Evolutionary conservation across 2,329 filamentous ascomycete species (phyloP).

Genomic region (Neofusicoccum cordaticola): DNA sequence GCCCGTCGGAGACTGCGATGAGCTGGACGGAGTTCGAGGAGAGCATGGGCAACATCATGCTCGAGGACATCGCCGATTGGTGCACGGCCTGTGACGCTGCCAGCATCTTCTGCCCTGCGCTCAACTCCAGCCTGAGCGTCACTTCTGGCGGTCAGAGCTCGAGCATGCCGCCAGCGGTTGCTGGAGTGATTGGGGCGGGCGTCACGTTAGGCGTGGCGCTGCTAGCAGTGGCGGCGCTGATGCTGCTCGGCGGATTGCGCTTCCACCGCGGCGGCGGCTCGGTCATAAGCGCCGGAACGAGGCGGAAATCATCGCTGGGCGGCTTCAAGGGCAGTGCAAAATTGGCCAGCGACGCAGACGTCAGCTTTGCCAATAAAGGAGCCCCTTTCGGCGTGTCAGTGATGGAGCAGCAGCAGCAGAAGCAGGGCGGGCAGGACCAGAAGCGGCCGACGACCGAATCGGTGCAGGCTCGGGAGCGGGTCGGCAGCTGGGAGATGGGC

Average conservation of each 20-base stretch:
- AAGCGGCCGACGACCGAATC: constrained; percentile 29
- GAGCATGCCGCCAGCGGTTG: constrained; percentile 41
- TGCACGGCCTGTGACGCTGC: constrained; percentile 48
- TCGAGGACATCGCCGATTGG: constrained; percentile 51
- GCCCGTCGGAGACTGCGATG: constrained; percentile 44
- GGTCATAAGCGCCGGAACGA: constrained; percentile 20
- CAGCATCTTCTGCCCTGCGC: constrained; percentile 51
- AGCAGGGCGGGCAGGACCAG: constrained; percentile 19
- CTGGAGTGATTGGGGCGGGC: constrained; percentile 56
- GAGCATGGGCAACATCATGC: constrained; percentile 43
- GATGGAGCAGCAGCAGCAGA: constrained; percentile 29
- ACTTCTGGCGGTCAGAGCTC: background rate
- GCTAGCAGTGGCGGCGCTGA: constrained; percentile 41
- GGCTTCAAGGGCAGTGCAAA: constrained; percentile 58
- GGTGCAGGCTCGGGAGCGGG: constrained; percentile 50
- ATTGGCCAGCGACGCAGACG: constrained; percentile 54
- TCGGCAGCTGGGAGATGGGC: constrained; percentile 58
- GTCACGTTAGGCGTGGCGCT: constrained; percentile 49
- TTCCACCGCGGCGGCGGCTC: constrained; percentile 37
- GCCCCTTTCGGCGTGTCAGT: constrained; percentile 4
- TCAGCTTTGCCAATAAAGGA: constrained; percentile 36
- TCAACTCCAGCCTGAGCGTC: background rate
- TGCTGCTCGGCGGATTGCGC: constrained; percentile 45
- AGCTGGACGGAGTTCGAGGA: constrained; percentile 49
- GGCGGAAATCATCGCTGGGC: constrained; percentile 41